Conservation (phyloP, 768 basidiomycete genomes). For the Brasilioporus rufonigricans region DNA sequence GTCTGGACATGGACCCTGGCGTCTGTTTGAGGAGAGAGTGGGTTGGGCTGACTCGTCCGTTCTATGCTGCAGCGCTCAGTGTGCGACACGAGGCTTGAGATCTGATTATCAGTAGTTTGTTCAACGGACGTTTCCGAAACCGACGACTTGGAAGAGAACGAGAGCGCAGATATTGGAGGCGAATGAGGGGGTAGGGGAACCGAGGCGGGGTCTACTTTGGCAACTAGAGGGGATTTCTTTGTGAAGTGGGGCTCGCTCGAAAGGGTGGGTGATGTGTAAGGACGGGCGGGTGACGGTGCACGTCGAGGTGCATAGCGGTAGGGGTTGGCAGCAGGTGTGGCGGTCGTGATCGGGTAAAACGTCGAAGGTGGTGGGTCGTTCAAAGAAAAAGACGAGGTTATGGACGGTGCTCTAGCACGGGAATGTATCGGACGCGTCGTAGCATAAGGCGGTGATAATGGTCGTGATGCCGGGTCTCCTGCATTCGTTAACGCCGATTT, state of each 20-base stretch:
- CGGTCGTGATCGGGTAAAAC: conserved; percentile 59
- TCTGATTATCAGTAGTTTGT: conserved; percentile 39
- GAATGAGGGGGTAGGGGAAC: conserved; percentile 69
- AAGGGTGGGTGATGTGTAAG: conserved; percentile 24
- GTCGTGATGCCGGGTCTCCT: conserved; percentile 39
- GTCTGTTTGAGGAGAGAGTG: conserved; percentile 13
- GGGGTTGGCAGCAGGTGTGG: conserved; percentile 54
- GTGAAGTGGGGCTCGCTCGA: conserved; percentile 23
- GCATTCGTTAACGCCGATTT: conserved; percentile 26
- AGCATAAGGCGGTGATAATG: conserved; percentile 31
- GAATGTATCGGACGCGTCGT: conserved; percentile 30
- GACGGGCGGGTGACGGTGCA: conserved; percentile 34
- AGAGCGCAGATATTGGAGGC: conserved; percentile 68
- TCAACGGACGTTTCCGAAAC: conserved; percentile 52
- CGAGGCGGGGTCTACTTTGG: conserved; percentile 51
- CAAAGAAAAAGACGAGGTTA: conserved; percentile 27
- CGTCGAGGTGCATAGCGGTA: conserved; percentile 47
- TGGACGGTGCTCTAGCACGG: conserved; percentile 30
- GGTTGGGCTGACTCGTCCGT: conserved; percentile 10
- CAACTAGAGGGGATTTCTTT: conserved; percentile 11
- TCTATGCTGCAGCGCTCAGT: conserved; percentile 36
- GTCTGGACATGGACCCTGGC: conserved; percentile 9
- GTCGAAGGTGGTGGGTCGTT: conserved; percentile 27
- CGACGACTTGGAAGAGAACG: conserved; percentile 77
- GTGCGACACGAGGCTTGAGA: conserved; percentile 43